phyloP scores from a whole-genome alignment of 257 asterid genomes.

The Solanum pennellii region DNA sequence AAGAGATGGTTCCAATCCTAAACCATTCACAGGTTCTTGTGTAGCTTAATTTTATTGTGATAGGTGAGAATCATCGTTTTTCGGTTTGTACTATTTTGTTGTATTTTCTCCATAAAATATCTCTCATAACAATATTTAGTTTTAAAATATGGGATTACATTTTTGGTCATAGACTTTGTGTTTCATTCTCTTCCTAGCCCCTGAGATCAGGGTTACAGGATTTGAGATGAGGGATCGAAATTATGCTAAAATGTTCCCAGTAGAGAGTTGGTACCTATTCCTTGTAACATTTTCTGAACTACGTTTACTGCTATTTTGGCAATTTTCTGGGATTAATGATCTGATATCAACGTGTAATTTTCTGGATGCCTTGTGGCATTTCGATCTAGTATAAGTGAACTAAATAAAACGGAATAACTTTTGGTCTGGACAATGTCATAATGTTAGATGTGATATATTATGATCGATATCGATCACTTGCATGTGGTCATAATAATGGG shows the following conservation, averaged over 20 bases:
- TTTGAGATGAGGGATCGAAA: not conserved
- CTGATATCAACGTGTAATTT: not conserved
- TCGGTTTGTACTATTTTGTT: not conserved
- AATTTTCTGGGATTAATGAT: not conserved
- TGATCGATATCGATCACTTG: not conserved
- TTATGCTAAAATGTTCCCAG: not conserved
- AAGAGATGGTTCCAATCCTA: slow-evolving; percentile 79
- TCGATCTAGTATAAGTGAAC: not conserved
- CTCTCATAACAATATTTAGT: not conserved
- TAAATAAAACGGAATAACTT: not conserved
- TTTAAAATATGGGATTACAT: not conserved
- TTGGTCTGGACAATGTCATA: not conserved
- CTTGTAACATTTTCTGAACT: not conserved
- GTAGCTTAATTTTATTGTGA: not conserved
- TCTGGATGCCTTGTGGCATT: not conserved
- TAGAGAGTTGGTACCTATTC: not conserved
- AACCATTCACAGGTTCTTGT: not conserved
- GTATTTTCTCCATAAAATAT: not conserved
- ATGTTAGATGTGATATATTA: not conserved
- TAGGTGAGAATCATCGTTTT: not conserved
- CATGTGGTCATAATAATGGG: not conserved
- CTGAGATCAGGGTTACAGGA: not conserved
- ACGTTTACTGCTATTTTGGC: not conserved
- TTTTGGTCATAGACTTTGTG: not conserved
- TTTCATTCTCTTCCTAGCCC: not conserved